Percentiles rank a stretch among this genome's conserved stretches.
Conservation (phyloP, 495 filamentous ascomycete genomes). For the Bacidia rubella region DNA sequence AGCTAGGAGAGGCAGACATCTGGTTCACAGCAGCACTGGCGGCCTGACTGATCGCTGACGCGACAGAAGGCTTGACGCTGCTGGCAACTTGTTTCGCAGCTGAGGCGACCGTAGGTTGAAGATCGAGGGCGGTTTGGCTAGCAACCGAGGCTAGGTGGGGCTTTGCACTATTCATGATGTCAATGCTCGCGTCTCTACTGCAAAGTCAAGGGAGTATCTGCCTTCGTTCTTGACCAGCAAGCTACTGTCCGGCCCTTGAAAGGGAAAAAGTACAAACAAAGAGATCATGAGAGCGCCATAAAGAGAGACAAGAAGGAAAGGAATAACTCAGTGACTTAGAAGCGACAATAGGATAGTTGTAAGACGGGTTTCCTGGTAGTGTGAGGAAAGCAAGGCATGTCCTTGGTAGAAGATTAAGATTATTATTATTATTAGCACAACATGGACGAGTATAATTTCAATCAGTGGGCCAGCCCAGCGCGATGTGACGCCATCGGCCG, state of each 20-base stretch:
- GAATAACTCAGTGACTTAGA: neutral
- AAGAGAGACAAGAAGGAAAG: neutral
- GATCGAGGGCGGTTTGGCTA: neutral
- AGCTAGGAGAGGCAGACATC: constrained; percentile 7
- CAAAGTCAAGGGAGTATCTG: neutral
- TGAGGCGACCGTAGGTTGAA: too few species aligned
- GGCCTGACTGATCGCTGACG: too few species aligned
- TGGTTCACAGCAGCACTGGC: constrained; percentile 56
- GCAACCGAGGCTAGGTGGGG: neutral
- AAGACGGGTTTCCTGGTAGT: neutral
- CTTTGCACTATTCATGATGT: constrained; percentile 1
- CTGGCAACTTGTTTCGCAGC: constrained; percentile 64
- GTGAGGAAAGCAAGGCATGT: neutral
- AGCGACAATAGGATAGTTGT: neutral
- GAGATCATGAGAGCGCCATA: neutral
- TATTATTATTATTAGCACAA: neutral
- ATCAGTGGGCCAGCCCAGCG: too few species aligned
- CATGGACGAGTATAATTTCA: too few species aligned
- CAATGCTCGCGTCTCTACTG: neutral
- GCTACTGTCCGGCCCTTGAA: neutral
- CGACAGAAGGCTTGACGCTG: constrained; percentile 55
- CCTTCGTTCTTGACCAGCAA: neutral
- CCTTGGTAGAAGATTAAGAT: neutral
- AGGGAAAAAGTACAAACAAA: neutral
- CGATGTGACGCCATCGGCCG: neutral